Base-by-base conservation (phyloP, 1,139 yeast species). In the Debaryomycetaceae sp. region DNA sequence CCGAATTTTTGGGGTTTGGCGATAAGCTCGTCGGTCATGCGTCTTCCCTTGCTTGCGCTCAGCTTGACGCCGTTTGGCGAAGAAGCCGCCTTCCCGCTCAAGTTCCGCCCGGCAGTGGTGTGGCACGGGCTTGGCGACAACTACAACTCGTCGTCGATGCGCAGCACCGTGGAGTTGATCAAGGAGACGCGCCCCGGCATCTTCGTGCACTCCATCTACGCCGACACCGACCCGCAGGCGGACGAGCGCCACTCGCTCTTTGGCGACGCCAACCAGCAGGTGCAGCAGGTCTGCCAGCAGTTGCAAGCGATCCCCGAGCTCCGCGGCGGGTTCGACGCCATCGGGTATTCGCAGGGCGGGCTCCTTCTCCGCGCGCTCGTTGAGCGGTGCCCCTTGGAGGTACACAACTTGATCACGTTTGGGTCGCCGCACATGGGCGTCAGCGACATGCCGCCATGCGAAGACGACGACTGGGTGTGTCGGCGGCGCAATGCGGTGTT, bases 61-160 rank as follows among this genome's bases (percentile, higher is more conserved):
- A n/a, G n/a, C n/a, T n/a, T n/a, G n/a, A n/a, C n/a, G n/a, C n/a
- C n/a, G n/a, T n/a, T n/a, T n/a, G n/a, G n/a, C n/a, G n/a, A n/a
- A n/a, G n/a, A n/a, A 5, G 23, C 11, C 5, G 15, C 3, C 22
- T 18, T 25, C 18, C 34, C 18, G 4, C 20, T 26, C 11, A 18
- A 14, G 27, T 30, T 16, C 12, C 15, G 27, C n/a, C 27, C 27
- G 4, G 20, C 21, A 3, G 27, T 23, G 2, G 47, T 84, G 25
- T 84, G 94, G 94, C 95, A 84, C 46, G 95, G 95, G 0, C 65
- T 84, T 45, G 93, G 94, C 0, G 95, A 84, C 50, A 65, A 73
- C 13, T 83, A 78, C 48, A 73, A 81, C 46, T 76, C 88, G 0
- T 54, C 71, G 1, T 77, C 83, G 1, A 75, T 83, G 61, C 57